phyloP scores from a whole-genome alignment of 1,284 basidiomycete species.

The Malassezia obtusa region DNA sequence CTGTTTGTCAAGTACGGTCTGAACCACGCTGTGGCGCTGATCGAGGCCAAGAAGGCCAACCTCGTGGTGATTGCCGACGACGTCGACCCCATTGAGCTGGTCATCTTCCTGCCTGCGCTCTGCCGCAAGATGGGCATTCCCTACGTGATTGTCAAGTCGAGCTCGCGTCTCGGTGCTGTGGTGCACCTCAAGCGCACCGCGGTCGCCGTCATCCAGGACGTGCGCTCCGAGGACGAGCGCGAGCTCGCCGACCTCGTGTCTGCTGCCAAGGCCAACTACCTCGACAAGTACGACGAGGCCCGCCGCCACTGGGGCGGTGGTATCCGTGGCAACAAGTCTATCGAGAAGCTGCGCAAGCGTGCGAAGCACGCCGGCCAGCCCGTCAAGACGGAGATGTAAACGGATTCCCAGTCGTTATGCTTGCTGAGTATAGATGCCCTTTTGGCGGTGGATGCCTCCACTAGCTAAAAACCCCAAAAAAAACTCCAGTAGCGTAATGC shows the following conservation, averaged over 20 bases:
- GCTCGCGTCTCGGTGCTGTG: conserved; percentile 89
- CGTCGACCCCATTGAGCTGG: conserved; percentile 94
- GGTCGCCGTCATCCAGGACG: conserved; percentile 80
- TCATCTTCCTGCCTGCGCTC: conserved; percentile 87
- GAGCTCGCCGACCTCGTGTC: conserved; percentile 85
- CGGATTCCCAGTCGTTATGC: background rate
- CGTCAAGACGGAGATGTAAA: background rate
- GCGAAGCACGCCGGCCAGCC: conserved; percentile 69
- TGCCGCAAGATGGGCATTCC: conserved; percentile 99
- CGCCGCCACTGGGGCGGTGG: conserved; percentile 93
- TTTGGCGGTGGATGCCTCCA: background rate
- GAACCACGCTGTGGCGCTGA: conserved; percentile 88
- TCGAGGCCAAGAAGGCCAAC: conserved; percentile 86
- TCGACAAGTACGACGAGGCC: conserved; percentile 89
- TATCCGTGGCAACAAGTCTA: conserved; percentile 81
- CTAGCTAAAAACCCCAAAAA: background rate
- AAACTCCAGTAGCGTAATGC: background rate
- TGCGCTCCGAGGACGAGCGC: conserved; percentile 83
- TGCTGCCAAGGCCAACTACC: conserved; percentile 88
- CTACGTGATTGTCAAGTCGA: conserved; percentile 93
- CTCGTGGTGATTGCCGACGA: conserved; percentile 96
- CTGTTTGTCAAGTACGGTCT: conserved; percentile 92
- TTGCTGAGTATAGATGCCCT: background rate
- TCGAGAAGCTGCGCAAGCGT: conserved; percentile 83
- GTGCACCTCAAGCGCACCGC: conserved; percentile 98